Base-by-base conservation (phyloP, 108 stramenopile species). In the Skeletonema costatum region DNA sequence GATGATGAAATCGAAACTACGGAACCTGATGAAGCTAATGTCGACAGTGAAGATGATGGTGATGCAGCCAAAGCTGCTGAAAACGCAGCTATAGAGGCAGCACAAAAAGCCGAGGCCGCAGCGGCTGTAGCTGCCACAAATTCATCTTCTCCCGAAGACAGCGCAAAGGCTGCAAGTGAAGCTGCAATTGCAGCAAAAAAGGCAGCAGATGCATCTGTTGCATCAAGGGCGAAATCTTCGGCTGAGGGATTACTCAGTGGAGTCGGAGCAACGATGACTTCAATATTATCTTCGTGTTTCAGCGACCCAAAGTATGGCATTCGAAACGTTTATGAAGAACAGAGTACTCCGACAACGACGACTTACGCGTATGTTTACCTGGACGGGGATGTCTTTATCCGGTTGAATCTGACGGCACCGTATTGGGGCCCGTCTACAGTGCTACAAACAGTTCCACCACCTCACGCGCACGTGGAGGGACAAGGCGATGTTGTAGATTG, bases 301-400 rank as follows among this genome's bases (percentile, higher is more conserved):
- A 77, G 85, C 13, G 87, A 95, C 80, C 88, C 90, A 32, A 82
- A 82, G 70, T 95, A 89, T 76, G 87, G 80, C 11, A 87, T 95
- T 53, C 61, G 72, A 12, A 76, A 41, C 13, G 35, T 60, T 56
- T 21, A 70, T 29, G 58, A 75, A 61, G 33, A 67, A 10, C 71
- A 13, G 17, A 31, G 75, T 39, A 68, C 75, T 50, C 25, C 25
- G 25, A 0, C 0, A 25, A 25, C 25, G 25, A 25, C 25, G 25
- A 70, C 46, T 17, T 51, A 77, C 32, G 88, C 82, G 5, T 93
- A 88, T 68, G 70, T 96, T 36, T 96, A 89, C 74, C 60, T 86
- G 12, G 92, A 96, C 62, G 86, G 90, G n/a, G 75, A 87, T 10
- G 63, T 73, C 21, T 93, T 89, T 68, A 89, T 87, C 68, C 82